Base-by-base conservation (phyloP, 306 rosid species). In the Sicyos baderoa region DNA sequence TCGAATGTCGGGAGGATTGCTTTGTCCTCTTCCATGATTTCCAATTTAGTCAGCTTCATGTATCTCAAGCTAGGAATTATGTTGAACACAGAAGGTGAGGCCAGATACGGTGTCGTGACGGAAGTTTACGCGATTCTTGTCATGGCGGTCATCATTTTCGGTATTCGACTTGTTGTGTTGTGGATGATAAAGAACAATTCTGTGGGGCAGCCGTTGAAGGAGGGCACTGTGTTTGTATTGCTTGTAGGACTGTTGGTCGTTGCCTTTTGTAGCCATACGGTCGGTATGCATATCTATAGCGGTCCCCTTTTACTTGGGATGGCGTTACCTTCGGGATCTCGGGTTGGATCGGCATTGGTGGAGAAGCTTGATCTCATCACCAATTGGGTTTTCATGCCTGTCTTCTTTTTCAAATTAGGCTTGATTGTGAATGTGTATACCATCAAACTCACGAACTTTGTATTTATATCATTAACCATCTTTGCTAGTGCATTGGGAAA, bases 341-440 rank as follows among this genome's bases (percentile, higher is more conserved):
- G 82, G 8, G 5, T 79, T 8, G 81, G 81, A 11, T 53, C 76
- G 13, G 14, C 71, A 6, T 48, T 77, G 4, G 15, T 25, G 4
- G 76, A 79, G 54, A 77, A 74, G 74, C 82, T 83, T 50, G 78
- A 68, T 0, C 17, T 68, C 40, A 7, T 75, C 62, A 72, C 42
- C 71, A 15, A 66, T 6, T 79, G 84, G 86, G 15, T 83, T 3
- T 70, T 82, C 25, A 19, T 83, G 77, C 86, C 86, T 15, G 8
- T 72, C 23, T 83, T 52, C 76, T 83, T 54, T 42, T 29, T 23
- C 25, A 77, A 62, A 53, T 74, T 58, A 16, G 78, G 86, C 44
- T 42, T 72, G 48, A 17, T 49, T 4, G 23, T 77, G 37, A 51
- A 79, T 56, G 18, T 79, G 48, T 54, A 37, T 4, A 0, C 49